Evolutionary conservation across 2,329 filamentous ascomycete genomes (phyloP), one percentile per base, ranked within the genome.

Genomic region (Aspergillus clavatus): DNA sequence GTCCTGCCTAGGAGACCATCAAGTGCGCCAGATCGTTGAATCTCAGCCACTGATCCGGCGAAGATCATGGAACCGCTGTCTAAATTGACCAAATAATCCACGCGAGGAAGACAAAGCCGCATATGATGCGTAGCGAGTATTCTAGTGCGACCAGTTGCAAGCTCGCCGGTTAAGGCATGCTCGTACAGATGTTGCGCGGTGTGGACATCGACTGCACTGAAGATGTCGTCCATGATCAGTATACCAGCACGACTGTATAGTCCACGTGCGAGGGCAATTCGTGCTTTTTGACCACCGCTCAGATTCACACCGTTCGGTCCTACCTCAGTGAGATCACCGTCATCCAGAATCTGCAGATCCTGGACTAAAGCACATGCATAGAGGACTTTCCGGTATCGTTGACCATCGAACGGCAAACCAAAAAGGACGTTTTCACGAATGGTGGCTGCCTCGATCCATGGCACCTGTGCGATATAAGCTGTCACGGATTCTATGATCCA

Each of bases 121-220:
- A 95, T 79, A 64, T 95, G 89, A 66, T 95, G 89, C 0, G 89
- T 95, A 1, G 89, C 89, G 22, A 95, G 76, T 22, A 95, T 83
- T 21, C 89, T n/a, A n/a, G n/a, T n/a, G n/a, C n/a, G n/a, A n/a
- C n/a, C n/a, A n/a, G n/a, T n/a, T n/a, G n/a, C 79, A 59, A 87
- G 89, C 69, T 95, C 95, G 68, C 89, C 78, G 56, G 85, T 86
- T 43, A 95, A 73, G 36, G 89, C 89, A 48, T 93, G 82, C 65
- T 95, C 89, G 68, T 95, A 94, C 56, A 95, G 80, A 53, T 81
- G 78, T n/a, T 72, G 69, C 16, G 78, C 78, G 24, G 80, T 78
- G 54, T 81, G 78, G 6, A 64, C 63, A 50, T 66, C 63, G 14
- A 68, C 64, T 27, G 65, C 65, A 5, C 76, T 80, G 5, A 81